phyloP scores from a whole-genome alignment of 257 asterid species.

The Jaltomata sinuosa region DNA sequence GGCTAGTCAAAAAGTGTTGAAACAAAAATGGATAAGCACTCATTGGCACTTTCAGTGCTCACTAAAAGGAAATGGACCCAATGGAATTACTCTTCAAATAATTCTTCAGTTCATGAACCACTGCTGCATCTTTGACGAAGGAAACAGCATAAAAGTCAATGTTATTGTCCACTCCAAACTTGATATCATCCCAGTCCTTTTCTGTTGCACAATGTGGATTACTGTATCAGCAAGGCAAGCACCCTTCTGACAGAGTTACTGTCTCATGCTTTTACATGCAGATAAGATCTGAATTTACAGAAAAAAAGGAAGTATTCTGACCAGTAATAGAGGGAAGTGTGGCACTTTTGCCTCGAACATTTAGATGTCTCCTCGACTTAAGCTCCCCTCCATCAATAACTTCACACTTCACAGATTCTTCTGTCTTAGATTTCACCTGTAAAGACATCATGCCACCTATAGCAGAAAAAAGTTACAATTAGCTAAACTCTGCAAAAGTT shows the following conservation, averaged over 20 bases:
- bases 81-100: constrained; percentile 57
- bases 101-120: constrained; percentile 89
- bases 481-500: background rate
- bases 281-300: background rate
- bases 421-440: constrained; percentile 64
- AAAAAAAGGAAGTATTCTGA: constrained; percentile 12
- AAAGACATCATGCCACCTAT: constrained; percentile 98
- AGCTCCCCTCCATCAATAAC: constrained; percentile 97
- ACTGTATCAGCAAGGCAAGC: constrained; percentile 8
- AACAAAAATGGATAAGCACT: background rate
- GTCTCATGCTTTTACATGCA: background rate
- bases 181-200: constrained; percentile 96
- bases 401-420: constrained; percentile 81
- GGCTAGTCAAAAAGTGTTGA: background rate
- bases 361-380: constrained; percentile 90
- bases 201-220: constrained; percentile 43
- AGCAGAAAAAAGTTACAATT: constrained; percentile 9
- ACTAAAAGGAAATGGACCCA: background rate
- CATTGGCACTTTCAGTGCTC: background rate
- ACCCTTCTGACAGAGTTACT: background rate
- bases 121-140: constrained; percentile 96
- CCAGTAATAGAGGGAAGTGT: constrained; percentile 96
- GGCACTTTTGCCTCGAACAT: constrained; percentile 96
- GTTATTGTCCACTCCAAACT: constrained; percentile 90
- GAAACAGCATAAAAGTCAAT: constrained; percentile 97